Evolutionary conservation across 371 early-diverging fungal genomes (phyloP).

Genomic region (Dichotomocladium elegans): DNA sequence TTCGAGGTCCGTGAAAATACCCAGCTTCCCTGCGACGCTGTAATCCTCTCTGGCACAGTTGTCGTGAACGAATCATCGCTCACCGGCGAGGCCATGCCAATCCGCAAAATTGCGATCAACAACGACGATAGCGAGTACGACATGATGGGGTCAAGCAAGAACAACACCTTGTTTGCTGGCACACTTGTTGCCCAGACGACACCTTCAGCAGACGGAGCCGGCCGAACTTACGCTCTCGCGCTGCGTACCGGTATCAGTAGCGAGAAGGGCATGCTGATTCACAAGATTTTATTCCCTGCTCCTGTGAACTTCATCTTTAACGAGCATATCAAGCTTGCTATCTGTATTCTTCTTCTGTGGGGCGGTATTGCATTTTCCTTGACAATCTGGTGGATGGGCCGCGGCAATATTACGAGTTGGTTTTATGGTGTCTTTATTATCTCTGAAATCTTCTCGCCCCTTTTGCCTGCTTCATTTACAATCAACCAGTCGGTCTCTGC

Average conservation of each 20-base stretch:
- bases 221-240: conserved; percentile 48
- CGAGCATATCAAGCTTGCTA: conserved; percentile 69
- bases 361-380: conserved; percentile 55
- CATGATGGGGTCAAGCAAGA: conserved; percentile 34
- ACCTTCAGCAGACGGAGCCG: conserved; percentile 4
- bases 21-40: conserved; percentile 60
- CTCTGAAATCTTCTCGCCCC: conserved; percentile 61
- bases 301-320: conserved; percentile 66
- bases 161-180: conserved; percentile 62
- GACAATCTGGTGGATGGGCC: conserved; percentile 50
- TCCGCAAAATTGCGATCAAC: conserved; percentile 70
- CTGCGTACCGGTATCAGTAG: conserved; percentile 72
- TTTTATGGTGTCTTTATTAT: conserved; percentile 62
- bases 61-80: conserved; percentile 81
- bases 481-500: conserved; percentile 70
- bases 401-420: conserved; percentile 50
- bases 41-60: conserved; percentile 65
- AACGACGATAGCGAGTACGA: conserved; percentile 39
- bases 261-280: conserved; percentile 72
- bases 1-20: conserved; percentile 24
- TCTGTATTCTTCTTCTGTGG: conserved; percentile 60
- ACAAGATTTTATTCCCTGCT: conserved; percentile 70
- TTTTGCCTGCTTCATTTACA: conserved; percentile 69
- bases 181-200: conserved; percentile 51
- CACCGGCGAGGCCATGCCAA: conserved; percentile 83